These are phyloP conservation scores for Fraxinus latifolia DNA, from an alignment of 305 asterid species.

Conservation along the genomic window DNA sequence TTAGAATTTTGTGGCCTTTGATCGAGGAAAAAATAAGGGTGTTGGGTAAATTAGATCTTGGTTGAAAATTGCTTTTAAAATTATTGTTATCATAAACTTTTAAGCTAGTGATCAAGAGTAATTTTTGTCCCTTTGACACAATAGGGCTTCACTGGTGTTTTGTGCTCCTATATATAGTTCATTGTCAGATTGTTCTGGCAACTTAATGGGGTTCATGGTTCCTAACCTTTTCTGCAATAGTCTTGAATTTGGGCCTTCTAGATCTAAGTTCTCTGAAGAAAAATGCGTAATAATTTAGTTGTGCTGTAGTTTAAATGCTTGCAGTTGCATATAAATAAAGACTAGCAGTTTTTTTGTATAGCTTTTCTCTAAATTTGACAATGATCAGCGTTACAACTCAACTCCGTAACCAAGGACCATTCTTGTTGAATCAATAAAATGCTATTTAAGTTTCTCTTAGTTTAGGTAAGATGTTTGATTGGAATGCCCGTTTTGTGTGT, in stretches of 20 bases:
- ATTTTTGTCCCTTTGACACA: background rate
- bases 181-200: background rate
- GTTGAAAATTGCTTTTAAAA: background rate
- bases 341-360: background rate
- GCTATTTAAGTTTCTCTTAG: background rate
- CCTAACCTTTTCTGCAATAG: background rate
- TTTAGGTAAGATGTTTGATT: background rate
- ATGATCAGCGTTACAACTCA: background rate
- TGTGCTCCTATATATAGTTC: background rate
- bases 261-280: conserved; percentile 9
- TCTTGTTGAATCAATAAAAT: background rate
- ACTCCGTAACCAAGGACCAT: conserved; percentile 9
- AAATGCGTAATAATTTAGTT: conserved; percentile 7
- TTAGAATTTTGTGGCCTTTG: background rate
- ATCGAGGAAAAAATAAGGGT: background rate
- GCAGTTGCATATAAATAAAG: background rate
- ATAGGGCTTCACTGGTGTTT: background rate
- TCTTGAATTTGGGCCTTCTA: conserved; percentile 7
- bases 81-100: background rate
- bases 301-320: background rate
- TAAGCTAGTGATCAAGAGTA: background rate
- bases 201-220: background rate
- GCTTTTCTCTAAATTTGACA: background rate
- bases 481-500: background rate
- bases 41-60: conserved; percentile 1